Base-by-base conservation (phyloP, 306 rosid genomes). In the Fragaria vesca region DNA sequence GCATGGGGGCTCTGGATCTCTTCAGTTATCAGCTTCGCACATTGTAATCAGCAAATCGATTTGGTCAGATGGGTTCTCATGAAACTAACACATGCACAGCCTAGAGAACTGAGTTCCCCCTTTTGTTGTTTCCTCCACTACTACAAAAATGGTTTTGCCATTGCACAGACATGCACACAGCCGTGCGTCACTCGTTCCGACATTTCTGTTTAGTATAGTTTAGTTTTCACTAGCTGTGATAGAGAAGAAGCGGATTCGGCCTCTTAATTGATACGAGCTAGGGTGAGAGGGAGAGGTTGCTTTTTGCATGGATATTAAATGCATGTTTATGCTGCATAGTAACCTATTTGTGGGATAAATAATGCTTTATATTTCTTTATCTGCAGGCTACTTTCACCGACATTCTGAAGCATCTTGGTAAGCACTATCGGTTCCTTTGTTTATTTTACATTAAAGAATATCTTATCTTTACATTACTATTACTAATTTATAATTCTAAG, bases 321-420 rank as follows among this genome's bases (percentile, higher is more conserved):
- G 57, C 51, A 21, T 73, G 28, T 43, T 38, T 38, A 57, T 55
- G 8, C 28, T 10, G 32, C 74, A 5, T 61, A 61, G 38, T 61
- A 57, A 30, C 46, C 20, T 71, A 16, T 63, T 38, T 61, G 8
- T 60, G 30, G 55, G 70, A 15, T 43, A 17, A 43, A 10, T 47
- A 36, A 28, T n/a, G 15, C 17, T 28, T 75, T 47, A 28, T 16
- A 10, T 75, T 45, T 72, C 43, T 72, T 69, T 50, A 26, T 86
- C 78, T 80, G 97, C 93, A 95, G 98, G 98, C 98, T 61, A 95
- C 98, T 71, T 95, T 95, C 86, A 95, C 97, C 1, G 98, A 95
- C 87, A 95, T 95, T 84, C 92, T 95, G 88, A 92, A 89, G 88
- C 87, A 79, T 80, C 97, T 95, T 4, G 98, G 98, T 95, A 82